These are phyloP conservation scores for Singerocomus rubriflavus DNA, from an alignment of 1,284 basidiomycete genomes.

Conservation along the genomic window DNA sequence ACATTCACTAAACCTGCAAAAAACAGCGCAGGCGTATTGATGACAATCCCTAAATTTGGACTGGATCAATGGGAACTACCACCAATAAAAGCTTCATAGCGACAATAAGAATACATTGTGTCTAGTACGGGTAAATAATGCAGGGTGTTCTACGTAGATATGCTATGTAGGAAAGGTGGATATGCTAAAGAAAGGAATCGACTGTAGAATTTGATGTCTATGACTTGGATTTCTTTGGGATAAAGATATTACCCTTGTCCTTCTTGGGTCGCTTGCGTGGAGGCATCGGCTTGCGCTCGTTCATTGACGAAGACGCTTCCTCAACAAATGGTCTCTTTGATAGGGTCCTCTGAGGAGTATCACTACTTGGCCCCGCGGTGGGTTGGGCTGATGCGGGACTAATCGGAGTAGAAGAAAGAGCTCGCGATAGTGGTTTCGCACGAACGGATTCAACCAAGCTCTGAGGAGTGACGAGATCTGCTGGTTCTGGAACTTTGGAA, in stretches of 20 bases:
- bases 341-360: neutral
- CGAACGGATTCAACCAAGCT: constrained; percentile 30
- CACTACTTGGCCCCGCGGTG: neutral
- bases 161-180: neutral
- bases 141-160: constrained; percentile 9
- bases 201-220: constrained; percentile 12
- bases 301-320: constrained; percentile 16
- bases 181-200: neutral
- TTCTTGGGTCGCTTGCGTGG: constrained; percentile 41
- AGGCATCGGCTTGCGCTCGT: constrained; percentile 13
- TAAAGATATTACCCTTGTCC: constrained; percentile 46
- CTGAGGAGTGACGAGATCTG: constrained; percentile 34
- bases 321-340: constrained; percentile 26
- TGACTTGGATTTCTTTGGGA: constrained; percentile 40
- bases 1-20: constrained; percentile 85
- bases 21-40: constrained; percentile 58
- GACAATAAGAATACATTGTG: constrained; percentile 20
- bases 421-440: constrained; percentile 24
- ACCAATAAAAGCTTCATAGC: constrained; percentile 51
- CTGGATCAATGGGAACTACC: constrained; percentile 84
- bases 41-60: constrained; percentile 82
- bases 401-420: neutral
- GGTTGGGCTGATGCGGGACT: constrained; percentile 1
- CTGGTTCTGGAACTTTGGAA: constrained; percentile 19
- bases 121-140: constrained; percentile 8